These are phyloP conservation scores for Collybiopsis luxurians DNA, from an alignment of 768 basidiomycete species.

Conservation along the genomic window DNA sequence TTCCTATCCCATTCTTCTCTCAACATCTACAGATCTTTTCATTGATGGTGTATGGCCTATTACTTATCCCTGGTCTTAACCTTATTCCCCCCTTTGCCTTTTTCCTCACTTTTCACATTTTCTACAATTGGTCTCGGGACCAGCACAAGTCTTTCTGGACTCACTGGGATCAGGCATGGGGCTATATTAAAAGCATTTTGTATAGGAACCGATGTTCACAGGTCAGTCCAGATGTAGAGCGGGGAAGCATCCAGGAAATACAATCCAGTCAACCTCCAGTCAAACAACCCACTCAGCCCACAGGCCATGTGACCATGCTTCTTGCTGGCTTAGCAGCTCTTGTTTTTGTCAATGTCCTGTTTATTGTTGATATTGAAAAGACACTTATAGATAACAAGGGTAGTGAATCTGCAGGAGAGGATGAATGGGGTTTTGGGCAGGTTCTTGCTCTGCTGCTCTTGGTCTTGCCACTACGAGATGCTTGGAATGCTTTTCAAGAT, in stretches of 20 bases:
- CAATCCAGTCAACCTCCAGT: too few species aligned
- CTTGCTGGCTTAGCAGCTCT: neutral
- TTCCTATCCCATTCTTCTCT: neutral
- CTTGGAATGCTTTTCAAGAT: too few species aligned
- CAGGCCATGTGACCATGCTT: neutral
- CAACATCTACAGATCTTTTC: slow-evolving; percentile 11
- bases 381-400: slow-evolving; percentile 6
- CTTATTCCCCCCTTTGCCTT: slow-evolving; percentile 11
- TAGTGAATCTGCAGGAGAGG: slow-evolving; percentile 5
- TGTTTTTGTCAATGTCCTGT: neutral
- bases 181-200: too few species aligned
- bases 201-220: too few species aligned
- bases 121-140: slow-evolving; percentile 4
- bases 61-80: slow-evolving; percentile 15
- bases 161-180: too few species aligned
- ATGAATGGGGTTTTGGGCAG: slow-evolving; percentile 19
- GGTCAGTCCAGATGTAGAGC: too few species aligned
- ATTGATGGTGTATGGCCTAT: slow-evolving; percentile 14
- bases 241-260: neutral
- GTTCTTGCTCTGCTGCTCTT: slow-evolving; percentile 18
- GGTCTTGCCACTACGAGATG: slow-evolving; percentile 16
- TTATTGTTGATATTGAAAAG: neutral
- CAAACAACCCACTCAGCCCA: too few species aligned
- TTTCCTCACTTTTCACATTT: slow-evolving; percentile 14
- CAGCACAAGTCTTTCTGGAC: slow-evolving; percentile 16